A percentile compares a stretch with the other conserved stretches of the same genome.
Conservation (phyloP, 2,329 filamentous ascomycete species). For the Furcasterigmium furcatum region DNA sequence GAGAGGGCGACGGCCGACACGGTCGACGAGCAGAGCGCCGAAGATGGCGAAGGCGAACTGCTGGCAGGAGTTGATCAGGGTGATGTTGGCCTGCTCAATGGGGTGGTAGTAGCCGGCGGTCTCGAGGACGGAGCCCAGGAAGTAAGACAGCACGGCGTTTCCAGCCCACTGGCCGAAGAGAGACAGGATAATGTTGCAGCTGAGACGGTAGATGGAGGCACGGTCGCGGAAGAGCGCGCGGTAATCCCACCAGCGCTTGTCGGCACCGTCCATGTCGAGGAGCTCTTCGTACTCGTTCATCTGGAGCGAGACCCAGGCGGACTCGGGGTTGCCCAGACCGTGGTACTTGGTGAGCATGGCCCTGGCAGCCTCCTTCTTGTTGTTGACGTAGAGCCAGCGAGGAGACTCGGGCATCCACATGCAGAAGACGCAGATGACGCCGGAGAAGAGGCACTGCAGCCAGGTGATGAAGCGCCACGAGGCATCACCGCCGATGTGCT, state of each 20-base stretch:
- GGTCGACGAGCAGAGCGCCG: slow-evolving; percentile 47
- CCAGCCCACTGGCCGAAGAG: slow-evolving; percentile 45
- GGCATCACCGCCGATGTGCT: slow-evolving; percentile 28
- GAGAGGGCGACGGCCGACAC: slow-evolving; percentile 48
- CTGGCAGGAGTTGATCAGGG: slow-evolving; percentile 47
- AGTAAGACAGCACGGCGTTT: slow-evolving; percentile 42
- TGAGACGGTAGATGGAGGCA: slow-evolving; percentile 39
- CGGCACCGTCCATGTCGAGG: slow-evolving; percentile 37
- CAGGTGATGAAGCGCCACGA: slow-evolving; percentile 40
- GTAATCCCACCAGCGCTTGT: slow-evolving; percentile 47
- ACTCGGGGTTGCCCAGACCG: slow-evolving; percentile 39
- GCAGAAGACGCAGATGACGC: slow-evolving; percentile 28
- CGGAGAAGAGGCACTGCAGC: slow-evolving; percentile 40
- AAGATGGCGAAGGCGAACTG: slow-evolving; percentile 45
- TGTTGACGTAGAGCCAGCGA: slow-evolving; percentile 36
- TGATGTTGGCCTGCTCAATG: slow-evolving; percentile 42
- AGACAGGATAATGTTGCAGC: slow-evolving; percentile 39
- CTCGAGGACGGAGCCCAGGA: slow-evolving; percentile 43
- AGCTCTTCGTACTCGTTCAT: slow-evolving; percentile 38
- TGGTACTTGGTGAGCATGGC: slow-evolving; percentile 36
- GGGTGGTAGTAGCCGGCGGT: slow-evolving; percentile 39
- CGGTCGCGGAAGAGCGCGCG: slow-evolving; percentile 36
- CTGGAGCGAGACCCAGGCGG: slow-evolving; percentile 41
- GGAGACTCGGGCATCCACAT: slow-evolving; percentile 38
- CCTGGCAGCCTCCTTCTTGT: slow-evolving; percentile 29